These are phyloP conservation scores for Blastocystis hominis DNA, from an alignment of 352 stramenopile species.

Conservation along the genomic window DNA sequence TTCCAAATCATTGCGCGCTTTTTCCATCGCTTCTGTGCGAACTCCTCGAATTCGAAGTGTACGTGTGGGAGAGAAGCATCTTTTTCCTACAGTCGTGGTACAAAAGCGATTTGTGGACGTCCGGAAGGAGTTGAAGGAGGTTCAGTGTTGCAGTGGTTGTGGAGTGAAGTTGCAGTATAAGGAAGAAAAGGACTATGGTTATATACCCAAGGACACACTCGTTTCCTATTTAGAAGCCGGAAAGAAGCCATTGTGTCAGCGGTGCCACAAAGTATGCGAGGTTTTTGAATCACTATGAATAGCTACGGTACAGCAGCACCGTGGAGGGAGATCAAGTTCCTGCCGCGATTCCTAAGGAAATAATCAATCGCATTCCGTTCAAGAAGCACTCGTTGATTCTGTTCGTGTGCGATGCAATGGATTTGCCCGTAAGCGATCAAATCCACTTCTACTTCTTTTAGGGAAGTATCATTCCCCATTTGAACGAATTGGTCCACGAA, in stretches of 20 bases:
- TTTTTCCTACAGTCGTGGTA: too few species aligned
- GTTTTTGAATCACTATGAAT: not conserved
- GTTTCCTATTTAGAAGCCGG: not conserved
- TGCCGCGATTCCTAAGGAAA: not conserved
- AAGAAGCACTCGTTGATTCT: conserved; percentile 28
- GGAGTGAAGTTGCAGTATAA: not conserved
- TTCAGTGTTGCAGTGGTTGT: not conserved
- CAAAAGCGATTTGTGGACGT: not conserved
- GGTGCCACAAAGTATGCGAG: not conserved
- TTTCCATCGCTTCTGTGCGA: not conserved
- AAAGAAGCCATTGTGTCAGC: not conserved
- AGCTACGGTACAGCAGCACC: not conserved
- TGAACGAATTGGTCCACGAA: conserved; percentile 23
- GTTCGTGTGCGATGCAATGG: conserved; percentile 16
- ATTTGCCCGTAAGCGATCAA: not conserved
- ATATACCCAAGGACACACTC: not conserved
- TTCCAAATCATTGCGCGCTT: not conserved
- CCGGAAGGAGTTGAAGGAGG: not conserved
- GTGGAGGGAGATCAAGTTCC: not conserved
- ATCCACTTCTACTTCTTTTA: not conserved
- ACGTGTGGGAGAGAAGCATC: not conserved
- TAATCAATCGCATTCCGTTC: not conserved
- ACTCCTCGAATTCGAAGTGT: not conserved
- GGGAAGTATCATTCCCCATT: conserved; percentile 34
- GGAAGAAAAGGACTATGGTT: not conserved